A percentile compares a stretch with the other conserved stretches of the same genome.
phyloP scores from a whole-genome alignment of 345 rosid species.

The Salix purpurea region DNA sequence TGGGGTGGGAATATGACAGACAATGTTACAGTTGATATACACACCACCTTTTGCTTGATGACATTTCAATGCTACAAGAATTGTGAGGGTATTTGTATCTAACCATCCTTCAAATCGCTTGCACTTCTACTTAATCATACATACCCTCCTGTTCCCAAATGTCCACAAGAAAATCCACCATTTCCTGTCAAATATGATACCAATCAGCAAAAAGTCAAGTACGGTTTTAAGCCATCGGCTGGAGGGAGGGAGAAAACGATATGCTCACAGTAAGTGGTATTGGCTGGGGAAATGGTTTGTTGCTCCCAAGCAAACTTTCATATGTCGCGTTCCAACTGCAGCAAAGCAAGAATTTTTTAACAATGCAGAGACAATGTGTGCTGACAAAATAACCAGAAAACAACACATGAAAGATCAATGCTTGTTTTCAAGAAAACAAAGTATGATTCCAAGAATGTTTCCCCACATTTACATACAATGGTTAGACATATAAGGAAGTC shows the following conservation, averaged over 20 bases:
- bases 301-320: slow-evolving; percentile 76
- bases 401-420: slow-evolving; percentile 13
- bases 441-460: background rate
- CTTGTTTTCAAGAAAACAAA: background rate
- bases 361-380: slow-evolving; percentile 33
- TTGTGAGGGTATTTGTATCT: slow-evolving; percentile 5
- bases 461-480: background rate
- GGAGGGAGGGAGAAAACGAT: background rate
- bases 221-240: background rate
- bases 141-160: slow-evolving; percentile 88
- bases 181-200: slow-evolving; percentile 50
- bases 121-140: slow-evolving; percentile 51
- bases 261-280: slow-evolving; percentile 71
- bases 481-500: background rate
- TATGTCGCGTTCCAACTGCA: slow-evolving; percentile 75
- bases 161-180: slow-evolving; percentile 92
- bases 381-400: slow-evolving; percentile 35
- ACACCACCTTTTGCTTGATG: background rate
- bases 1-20: slow-evolving; percentile 6
- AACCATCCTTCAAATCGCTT: slow-evolving; percentile 23
- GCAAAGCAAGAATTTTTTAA: slow-evolving; percentile 37
- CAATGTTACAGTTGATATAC: slow-evolving; percentile 18
- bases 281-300: slow-evolving; percentile 70
- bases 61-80: slow-evolving; percentile 10
- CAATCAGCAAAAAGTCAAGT: background rate